These are phyloP conservation scores for Astrothelium macrocarpum DNA, from an alignment of 495 filamentous ascomycete genomes.

Conservation along the genomic window DNA sequence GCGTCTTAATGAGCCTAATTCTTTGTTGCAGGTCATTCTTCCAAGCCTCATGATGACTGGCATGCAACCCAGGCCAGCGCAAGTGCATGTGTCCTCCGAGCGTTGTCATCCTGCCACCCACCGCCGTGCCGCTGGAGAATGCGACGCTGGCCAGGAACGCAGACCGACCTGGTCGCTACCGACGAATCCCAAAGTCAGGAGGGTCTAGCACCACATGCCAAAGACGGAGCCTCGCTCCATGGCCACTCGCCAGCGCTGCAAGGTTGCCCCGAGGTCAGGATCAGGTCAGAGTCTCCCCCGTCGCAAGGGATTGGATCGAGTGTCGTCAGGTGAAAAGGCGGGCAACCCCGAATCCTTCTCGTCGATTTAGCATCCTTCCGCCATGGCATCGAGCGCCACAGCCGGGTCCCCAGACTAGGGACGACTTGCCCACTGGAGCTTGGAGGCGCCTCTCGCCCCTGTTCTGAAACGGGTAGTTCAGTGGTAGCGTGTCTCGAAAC, in stretches of 20 bases:
- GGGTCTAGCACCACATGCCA: background rate
- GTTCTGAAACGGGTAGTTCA: background rate
- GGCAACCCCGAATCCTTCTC: background rate
- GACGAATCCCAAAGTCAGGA: background rate
- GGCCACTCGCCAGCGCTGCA: no score
- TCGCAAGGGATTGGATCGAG: background rate
- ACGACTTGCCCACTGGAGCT: constrained; percentile 4
- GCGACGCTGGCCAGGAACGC: constrained; percentile 4
- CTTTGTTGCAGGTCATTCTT: constrained; percentile 7
- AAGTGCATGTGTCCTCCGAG: constrained; percentile 4
- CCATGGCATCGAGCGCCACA: constrained; percentile 1
- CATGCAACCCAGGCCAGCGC: constrained; percentile 4
- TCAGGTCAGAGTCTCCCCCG: background rate
- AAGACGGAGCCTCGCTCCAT: no score
- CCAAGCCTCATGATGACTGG: background rate
- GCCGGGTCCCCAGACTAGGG: background rate
- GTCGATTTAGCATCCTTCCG: background rate
- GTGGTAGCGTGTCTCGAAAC: background rate
- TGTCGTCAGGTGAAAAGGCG: constrained; percentile 6
- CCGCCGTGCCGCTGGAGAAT: background rate
- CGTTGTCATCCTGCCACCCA: constrained; percentile 5
- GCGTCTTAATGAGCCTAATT: constrained; percentile 4
- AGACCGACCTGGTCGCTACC: no score
- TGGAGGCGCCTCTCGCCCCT: background rate
- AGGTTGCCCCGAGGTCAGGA: background rate